Evolutionary conservation across 2,329 filamentous ascomycete genomes (phyloP), one percentile per base, ranked within the genome.

Genomic region (Claviceps monticola): DNA sequence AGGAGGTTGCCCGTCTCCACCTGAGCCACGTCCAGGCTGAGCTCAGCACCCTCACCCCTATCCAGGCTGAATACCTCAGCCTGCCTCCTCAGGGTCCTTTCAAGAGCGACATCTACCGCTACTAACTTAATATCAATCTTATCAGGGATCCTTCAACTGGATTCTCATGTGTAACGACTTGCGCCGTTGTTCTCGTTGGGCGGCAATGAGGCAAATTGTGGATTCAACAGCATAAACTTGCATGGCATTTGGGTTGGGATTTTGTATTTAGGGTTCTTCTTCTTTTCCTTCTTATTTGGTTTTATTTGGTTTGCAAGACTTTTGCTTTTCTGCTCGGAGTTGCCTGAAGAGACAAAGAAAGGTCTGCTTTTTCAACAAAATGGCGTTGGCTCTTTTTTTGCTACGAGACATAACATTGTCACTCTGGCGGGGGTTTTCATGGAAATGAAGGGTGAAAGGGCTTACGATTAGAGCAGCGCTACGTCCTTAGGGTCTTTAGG

Each of bases 1-100:
- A 98, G 83, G 89, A 96, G 76, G 93, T 98, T 67, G 93, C 93
- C 68, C 81, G 84, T 68, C 86, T 96, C 61, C 93, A 98, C 77
- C 78, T 96, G 61, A 81, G 76, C 59, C 93, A 97, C 79, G 85
- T 88, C 79, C 94, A 95, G 74, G 93, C 80, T 66, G 89, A 97
- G 81, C 82, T 98, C 66, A 87, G 84, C 70, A 84, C 82, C 72
- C 83, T 98, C 68, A 88, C 82, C 67, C 66, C 78, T 55, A 85
- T 85, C 63, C 93, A 98, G 80, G 85, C 88, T 61, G 93, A 97
- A 67, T 98, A 98, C 79, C 86, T 97, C 68, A 82, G 88, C 64
- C 79, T 98, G 61, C 79, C 83, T 55, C 67, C 81, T 58, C 85
- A 90, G 76, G 93, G 93, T 69, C 93, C 93, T 64, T 98, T 80